phyloP scores from a whole-genome alignment of 2,329 filamentous ascomycete species.

The Fusarium redolens region DNA sequence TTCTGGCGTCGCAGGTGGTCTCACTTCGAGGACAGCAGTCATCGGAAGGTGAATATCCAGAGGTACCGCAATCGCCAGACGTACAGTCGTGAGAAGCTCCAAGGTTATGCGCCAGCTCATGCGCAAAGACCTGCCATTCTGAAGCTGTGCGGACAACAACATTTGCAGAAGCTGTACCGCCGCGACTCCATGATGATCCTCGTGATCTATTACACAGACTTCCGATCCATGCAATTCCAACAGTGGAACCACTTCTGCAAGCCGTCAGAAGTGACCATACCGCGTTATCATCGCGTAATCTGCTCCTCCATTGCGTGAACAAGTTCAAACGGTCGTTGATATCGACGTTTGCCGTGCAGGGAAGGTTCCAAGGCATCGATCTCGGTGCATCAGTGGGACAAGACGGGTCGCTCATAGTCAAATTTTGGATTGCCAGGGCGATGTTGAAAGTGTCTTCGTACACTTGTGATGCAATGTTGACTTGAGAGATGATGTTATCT shows the following conservation, averaged over 20 bases:
- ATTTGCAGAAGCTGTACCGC: conserved; percentile 88
- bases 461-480: conserved; percentile 85
- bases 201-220: conserved; percentile 71
- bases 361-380: conserved; percentile 81
- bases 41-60: not conserved
- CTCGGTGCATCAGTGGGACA: conserved; percentile 69
- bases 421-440: conserved; percentile 81
- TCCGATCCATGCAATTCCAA: conserved; percentile 88
- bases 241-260: conserved; percentile 80
- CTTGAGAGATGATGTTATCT: conserved; percentile 78
- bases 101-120: conserved; percentile 78
- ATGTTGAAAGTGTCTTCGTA: conserved; percentile 92
- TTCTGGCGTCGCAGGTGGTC: conserved; percentile 74
- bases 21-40: conserved; percentile 77
- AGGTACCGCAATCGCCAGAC: not conserved
- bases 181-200: conserved; percentile 63
- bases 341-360: conserved; percentile 67
- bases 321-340: conserved; percentile 81
- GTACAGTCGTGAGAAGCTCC: conserved; percentile 37
- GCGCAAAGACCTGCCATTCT: conserved; percentile 91
- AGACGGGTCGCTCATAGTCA: conserved; percentile 75
- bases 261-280: conserved; percentile 86
- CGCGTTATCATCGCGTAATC: conserved; percentile 76
- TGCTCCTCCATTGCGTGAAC: conserved; percentile 85
- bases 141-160: conserved; percentile 76